A percentile compares a stretch with the other conserved stretches of the same genome.
phyloP scores from a whole-genome alignment of 345 rosid genomes.

The Moricandia moricandioides region DNA sequence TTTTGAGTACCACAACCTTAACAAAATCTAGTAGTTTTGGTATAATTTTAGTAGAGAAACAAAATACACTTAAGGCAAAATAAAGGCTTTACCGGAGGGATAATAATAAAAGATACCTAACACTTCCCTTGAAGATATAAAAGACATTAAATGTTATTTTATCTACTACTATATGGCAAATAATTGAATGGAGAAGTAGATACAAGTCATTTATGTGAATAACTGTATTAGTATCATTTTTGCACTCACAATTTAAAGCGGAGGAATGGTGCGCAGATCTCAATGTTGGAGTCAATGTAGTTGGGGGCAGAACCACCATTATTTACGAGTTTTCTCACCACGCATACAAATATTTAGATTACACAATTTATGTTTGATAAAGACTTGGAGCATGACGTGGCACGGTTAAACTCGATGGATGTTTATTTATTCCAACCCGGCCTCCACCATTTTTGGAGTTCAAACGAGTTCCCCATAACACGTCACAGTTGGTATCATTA shows the following conservation, averaged over 20 bases:
- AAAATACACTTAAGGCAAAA: neutral
- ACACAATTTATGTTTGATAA: slow-evolving; percentile 10
- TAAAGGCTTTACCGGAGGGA: neutral
- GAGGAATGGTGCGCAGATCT: slow-evolving; percentile 25
- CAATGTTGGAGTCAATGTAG: slow-evolving; percentile 3
- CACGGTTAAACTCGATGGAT: neutral
- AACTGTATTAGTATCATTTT: neutral
- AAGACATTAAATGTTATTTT: neutral
- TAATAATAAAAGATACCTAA: neutral
- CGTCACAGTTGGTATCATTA: neutral
- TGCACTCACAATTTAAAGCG: neutral
- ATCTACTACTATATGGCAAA: neutral
- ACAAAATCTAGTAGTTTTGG: neutral
- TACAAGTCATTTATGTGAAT: neutral
- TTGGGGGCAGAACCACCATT: slow-evolving; percentile 12
- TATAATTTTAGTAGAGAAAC: neutral
- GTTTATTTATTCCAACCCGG: neutral
- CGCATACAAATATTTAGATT: too few relatives aligned
- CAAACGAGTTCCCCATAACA: neutral
- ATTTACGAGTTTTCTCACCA: neutral
- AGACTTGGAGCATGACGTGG: neutral
- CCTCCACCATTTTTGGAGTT: slow-evolving; percentile 13
- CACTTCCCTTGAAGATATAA: neutral
- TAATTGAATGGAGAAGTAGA: slow-evolving; percentile 10
- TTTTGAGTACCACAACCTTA: neutral